Conservation (phyloP, 768 basidiomycete genomes). For the Rossbeevera mucosa region DNA sequence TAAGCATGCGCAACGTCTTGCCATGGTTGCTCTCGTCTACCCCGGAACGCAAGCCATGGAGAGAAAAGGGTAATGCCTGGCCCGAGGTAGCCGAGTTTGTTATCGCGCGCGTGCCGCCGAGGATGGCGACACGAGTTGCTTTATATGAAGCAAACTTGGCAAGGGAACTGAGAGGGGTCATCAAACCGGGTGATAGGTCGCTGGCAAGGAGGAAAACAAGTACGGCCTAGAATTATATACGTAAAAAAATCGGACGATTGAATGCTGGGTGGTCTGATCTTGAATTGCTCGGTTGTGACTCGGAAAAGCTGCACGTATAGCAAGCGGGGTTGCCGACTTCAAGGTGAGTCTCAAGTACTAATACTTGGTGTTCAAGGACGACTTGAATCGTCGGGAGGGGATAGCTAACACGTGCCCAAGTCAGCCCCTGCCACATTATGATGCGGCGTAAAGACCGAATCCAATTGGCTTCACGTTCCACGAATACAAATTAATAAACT, state of each 20-base stretch:
- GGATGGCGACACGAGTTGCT: conserved; percentile 10
- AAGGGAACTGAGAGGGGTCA: conserved; percentile 17
- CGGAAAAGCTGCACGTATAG: background rate
- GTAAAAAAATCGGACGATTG: background rate
- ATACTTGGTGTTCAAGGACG: background rate
- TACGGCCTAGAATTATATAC: conserved; percentile 17
- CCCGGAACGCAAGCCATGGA: conserved; percentile 39
- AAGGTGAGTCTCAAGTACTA: background rate
- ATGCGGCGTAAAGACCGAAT: background rate
- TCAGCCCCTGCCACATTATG: background rate
- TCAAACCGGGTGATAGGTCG: conserved; percentile 1
- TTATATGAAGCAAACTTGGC: conserved; percentile 9
- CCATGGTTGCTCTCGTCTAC: conserved; percentile 18
- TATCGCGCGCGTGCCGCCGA: conserved; percentile 24
- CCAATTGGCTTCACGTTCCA: too few species aligned
- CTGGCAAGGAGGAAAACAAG: background rate
- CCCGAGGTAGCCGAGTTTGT: conserved; percentile 29
- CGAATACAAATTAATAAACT: background rate
- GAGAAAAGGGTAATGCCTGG: conserved; percentile 50
- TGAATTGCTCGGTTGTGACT: conserved; percentile 2
- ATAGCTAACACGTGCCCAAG: too few species aligned
- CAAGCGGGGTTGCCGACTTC: too few species aligned
- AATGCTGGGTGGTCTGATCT: background rate
- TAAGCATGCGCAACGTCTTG: conserved; percentile 43
- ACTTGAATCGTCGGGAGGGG: background rate